Percentiles rank a stretch among this genome's conserved stretches.
phyloP scores from a whole-genome alignment of 768 basidiomycete genomes.

The Lentinus tigrinus region DNA sequence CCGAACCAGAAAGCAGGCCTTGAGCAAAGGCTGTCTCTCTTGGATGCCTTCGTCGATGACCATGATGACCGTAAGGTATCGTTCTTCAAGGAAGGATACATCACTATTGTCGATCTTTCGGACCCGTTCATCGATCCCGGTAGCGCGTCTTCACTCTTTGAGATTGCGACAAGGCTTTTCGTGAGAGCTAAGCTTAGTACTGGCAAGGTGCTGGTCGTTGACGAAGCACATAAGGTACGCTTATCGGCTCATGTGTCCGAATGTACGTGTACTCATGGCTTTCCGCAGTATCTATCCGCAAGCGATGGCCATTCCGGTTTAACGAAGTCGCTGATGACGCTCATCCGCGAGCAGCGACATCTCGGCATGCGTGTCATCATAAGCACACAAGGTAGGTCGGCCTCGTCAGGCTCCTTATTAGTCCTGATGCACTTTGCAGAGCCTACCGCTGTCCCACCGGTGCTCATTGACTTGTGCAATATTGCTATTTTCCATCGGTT shows the following conservation, averaged over 20 bases:
- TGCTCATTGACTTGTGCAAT: conserved; percentile 65
- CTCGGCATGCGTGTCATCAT: conserved; percentile 71
- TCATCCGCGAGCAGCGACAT: conserved; percentile 71
- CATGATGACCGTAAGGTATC: conserved; percentile 20
- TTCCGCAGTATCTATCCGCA: conserved; percentile 59
- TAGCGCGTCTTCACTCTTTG: conserved; percentile 68
- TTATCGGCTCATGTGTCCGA: not conserved
- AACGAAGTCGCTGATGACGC: conserved; percentile 53
- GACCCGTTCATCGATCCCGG: conserved; percentile 71
- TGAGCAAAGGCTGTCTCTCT: conserved; percentile 60
- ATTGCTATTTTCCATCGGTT: conserved; percentile 68
- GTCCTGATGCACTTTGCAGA: conserved; percentile 36
- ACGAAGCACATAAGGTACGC: conserved; percentile 74
- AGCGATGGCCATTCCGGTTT: conserved; percentile 48
- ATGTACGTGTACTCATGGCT: too few species aligned
- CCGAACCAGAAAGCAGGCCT: conserved; percentile 53
- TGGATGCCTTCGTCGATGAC: conserved; percentile 57
- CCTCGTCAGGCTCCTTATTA: too few species aligned
- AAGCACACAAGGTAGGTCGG: conserved; percentile 64
- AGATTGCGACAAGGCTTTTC: conserved; percentile 66
- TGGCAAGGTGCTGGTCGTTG: conserved; percentile 69
- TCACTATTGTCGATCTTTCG: conserved; percentile 70
- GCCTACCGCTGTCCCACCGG: conserved; percentile 69
- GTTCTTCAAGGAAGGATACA: conserved; percentile 49
- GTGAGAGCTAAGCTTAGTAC: conserved; percentile 57